Conservation (phyloP, 441 rosid species). For the Raphanus hybrid region DNA sequence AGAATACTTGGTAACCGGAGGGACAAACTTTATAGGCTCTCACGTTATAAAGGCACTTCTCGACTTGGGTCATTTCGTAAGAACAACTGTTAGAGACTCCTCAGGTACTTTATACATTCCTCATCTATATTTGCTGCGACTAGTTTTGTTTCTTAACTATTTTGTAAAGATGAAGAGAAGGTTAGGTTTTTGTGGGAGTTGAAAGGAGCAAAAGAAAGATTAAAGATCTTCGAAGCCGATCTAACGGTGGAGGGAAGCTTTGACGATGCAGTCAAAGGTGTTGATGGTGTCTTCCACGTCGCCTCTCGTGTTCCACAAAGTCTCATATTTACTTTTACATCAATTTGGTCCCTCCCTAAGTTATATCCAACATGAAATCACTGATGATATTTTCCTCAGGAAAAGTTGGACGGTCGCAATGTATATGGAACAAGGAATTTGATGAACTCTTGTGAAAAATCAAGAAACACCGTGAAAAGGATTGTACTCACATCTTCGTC, state of each 20-base stretch:
- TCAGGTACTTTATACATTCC: background rate
- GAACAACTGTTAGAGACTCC: conserved; percentile 48
- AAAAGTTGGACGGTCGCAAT: conserved; percentile 55
- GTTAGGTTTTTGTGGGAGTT: conserved; percentile 64
- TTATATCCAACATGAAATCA: background rate
- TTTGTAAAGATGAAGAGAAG: conserved; percentile 47
- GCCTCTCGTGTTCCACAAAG: conserved; percentile 56
- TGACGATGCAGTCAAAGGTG: conserved; percentile 71
- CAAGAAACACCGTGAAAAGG: conserved; percentile 52
- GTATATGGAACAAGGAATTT: conserved; percentile 70
- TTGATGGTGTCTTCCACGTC: conserved; percentile 83
- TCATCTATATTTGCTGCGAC: background rate
- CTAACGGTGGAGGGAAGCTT: conserved; percentile 73
- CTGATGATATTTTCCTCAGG: background rate
- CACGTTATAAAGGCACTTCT: conserved; percentile 53
- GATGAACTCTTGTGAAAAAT: conserved; percentile 60
- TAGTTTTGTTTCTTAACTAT: background rate
- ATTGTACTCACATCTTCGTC: conserved; percentile 85
- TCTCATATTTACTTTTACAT: background rate
- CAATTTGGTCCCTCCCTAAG: background rate
- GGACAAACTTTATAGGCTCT: conserved; percentile 79
- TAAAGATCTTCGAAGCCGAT: conserved; percentile 80
- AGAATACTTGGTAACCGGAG: conserved; percentile 86
- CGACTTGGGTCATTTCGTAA: conserved; percentile 36
- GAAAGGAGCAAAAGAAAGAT: conserved; percentile 73